Base-by-base conservation (phyloP, 805 yeast species). In the Ogataea populi-albae region DNA sequence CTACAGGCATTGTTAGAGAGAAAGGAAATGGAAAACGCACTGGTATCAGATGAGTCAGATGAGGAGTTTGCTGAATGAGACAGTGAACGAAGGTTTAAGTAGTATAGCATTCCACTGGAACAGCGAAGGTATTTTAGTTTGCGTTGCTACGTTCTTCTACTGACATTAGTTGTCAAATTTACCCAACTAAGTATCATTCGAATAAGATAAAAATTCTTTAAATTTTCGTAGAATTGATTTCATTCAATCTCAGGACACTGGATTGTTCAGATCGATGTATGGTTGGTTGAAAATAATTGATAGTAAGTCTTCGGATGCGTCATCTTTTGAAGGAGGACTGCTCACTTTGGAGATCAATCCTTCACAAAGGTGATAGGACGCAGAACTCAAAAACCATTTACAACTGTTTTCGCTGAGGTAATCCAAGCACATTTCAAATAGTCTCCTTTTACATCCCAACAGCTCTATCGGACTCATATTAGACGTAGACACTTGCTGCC, bases 1-100 rank as follows among this genome's bases (percentile, higher is more conserved):
- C 77, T 93, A 58, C 95, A 88, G 66, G 96, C 95, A 43, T 76
- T 93, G 49, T 80, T 93, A 77, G 97, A 91, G 68, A 77, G 86
- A 60, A 86, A 87, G 61, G 97, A 87, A 69, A 73, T 82, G 59
- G 96, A 86, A 62, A 89, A 85, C 58, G 79, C 81, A 60, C 81
- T 81, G 54, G 88, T 85, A 40, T 82, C 87, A 32, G 95, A 85
- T 49, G 81, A 75, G 22, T 54, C 55, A 9, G 64, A 55, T 11
- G 59, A 52, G 30, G 65, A 60, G 30, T 43, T 40, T 24, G 61
- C 56, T 12, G 61, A 54, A 37, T 47, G 36, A 37, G 25, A 28
- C 23, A 9, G n/a, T n/a, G n/a, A n/a, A n/a, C n/a, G n/a, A n/a
- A n/a, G n/a, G n/a, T n/a, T n/a, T n/a, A n/a, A n/a, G n/a, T n/a